Percentiles rank a stretch among this genome's conserved stretches.
Conservation (phyloP, 2,329 filamentous ascomycete species). For the Epichloe baconii region DNA sequence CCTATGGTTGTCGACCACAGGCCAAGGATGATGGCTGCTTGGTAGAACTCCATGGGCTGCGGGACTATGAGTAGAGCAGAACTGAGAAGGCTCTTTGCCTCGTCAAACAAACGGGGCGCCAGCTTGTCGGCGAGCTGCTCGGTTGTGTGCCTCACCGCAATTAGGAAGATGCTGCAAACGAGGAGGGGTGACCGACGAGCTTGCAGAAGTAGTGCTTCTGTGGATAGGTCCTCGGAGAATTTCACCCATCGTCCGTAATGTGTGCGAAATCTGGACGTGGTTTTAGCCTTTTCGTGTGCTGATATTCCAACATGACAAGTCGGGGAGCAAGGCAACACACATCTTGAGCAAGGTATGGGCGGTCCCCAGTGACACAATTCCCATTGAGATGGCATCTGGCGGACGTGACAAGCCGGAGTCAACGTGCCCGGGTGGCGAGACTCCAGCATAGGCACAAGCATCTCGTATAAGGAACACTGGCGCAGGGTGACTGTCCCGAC, state of each 20-base stretch:
- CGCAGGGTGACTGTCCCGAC: conserved; percentile 6
- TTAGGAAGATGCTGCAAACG: conserved; percentile 14
- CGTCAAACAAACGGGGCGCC: conserved; percentile 12
- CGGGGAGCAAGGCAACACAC: conserved; percentile 6
- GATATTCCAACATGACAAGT: neutral
- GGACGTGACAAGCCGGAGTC: neutral
- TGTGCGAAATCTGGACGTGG: conserved; percentile 10
- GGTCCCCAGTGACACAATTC: conserved; percentile 8
- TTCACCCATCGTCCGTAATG: conserved; percentile 17
- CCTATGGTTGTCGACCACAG: conserved; percentile 17
- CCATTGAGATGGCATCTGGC: conserved; percentile 11
- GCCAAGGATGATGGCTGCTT: conserved; percentile 13
- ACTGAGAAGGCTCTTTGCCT: conserved; percentile 11
- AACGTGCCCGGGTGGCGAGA: conserved; percentile 9
- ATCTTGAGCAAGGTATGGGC: conserved; percentile 11
- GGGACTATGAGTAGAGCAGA: conserved; percentile 7
- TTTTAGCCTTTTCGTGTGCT: conserved; percentile 2
- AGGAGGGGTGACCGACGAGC: conserved; percentile 11
- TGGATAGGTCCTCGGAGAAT: conserved; percentile 10
- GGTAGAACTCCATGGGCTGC: conserved; percentile 13
- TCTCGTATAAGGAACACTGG: conserved; percentile 17
- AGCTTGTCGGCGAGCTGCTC: conserved; percentile 12
- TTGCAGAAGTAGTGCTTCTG: conserved; percentile 4
- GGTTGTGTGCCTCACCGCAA: conserved; percentile 13
- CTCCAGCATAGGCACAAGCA: conserved; percentile 13